phyloP scores from a whole-genome alignment of 306 rosid species.

The Lathyrus oleraceus region DNA sequence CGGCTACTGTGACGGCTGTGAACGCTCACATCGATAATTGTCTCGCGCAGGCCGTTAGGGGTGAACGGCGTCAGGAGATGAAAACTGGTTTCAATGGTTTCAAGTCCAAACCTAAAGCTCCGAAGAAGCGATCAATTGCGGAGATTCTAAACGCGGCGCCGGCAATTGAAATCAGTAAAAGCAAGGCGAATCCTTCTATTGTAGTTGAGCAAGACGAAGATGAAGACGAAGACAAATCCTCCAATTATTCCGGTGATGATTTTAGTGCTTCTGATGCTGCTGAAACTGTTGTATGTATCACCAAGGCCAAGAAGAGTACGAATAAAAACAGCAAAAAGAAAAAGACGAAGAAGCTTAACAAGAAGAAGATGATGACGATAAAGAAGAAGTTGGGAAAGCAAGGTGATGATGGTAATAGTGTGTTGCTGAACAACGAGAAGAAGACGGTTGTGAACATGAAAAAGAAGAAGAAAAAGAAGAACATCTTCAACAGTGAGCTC shows the following conservation, averaged over 20 bases:
- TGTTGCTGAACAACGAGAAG: slow-evolving; percentile 36
- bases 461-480: slow-evolving; percentile 44
- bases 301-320: slow-evolving; percentile 41
- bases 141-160: slow-evolving; percentile 88
- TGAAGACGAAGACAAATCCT: slow-evolving; percentile 38
- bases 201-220: slow-evolving; percentile 34
- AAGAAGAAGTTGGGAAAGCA: slow-evolving; percentile 39
- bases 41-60: slow-evolving; percentile 51
- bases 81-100: slow-evolving; percentile 3
- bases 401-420: slow-evolving; percentile 1
- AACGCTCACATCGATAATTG: slow-evolving; percentile 70
- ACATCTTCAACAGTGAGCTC: slow-evolving; percentile 32
- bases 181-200: too few relatives aligned
- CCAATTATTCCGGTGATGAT: slow-evolving; percentile 31
- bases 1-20: slow-evolving; percentile 65
- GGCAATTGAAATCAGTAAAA: slow-evolving; percentile 47
- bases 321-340: slow-evolving; percentile 41
- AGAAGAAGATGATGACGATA: slow-evolving; percentile 21
- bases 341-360: slow-evolving; percentile 43
- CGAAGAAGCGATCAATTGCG: slow-evolving; percentile 86
- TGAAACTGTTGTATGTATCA: slow-evolving; percentile 25
- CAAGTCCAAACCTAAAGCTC: slow-evolving; percentile 57
- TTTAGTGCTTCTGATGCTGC: slow-evolving; percentile 6
- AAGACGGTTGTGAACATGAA: slow-evolving; percentile 37
- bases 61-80: slow-evolving; percentile 46